Conservation (phyloP, 1,139 yeast genomes). For the Suhomyces choctaworum region DNA sequence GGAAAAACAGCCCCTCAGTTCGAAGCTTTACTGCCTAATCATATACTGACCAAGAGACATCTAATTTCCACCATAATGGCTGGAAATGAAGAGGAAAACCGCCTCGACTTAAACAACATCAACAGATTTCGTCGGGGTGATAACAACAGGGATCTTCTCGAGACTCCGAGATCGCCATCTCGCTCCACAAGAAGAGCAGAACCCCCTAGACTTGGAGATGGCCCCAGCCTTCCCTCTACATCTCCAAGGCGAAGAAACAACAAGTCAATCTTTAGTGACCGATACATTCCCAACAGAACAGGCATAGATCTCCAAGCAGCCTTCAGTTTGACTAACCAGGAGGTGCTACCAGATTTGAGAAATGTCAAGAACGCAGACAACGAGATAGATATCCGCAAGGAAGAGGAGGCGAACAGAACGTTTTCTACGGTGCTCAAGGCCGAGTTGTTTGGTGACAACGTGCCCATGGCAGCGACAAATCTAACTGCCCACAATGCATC, state of each 20-base stretch:
- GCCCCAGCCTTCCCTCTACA: conserved; percentile 26
- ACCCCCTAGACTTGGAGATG: conserved; percentile 33
- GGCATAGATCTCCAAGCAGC: conserved; percentile 91
- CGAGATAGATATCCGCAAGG: conserved; percentile 67
- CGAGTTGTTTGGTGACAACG: conserved; percentile 87
- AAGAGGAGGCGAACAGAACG: conserved; percentile 82
- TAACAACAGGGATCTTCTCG: conserved; percentile 18
- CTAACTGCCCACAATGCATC: conserved; percentile 18
- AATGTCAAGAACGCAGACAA: conserved; percentile 41
- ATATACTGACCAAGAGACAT: no score
- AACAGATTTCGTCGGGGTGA: background rate
- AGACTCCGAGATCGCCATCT: conserved; percentile 45
- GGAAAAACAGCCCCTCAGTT: no score
- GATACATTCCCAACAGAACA: conserved; percentile 83
- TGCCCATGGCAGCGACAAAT: conserved; percentile 55
- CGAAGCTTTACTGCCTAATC: no score
- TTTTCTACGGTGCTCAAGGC: conserved; percentile 84
- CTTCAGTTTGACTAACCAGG: conserved; percentile 59
- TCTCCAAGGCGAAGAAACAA: conserved; percentile 46
- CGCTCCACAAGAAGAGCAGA: conserved; percentile 38
- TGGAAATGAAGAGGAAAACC: conserved; percentile 6
- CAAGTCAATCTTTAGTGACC: conserved; percentile 63
- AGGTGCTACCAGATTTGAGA: conserved; percentile 40
- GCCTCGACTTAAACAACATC: background rate
- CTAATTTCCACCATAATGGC: no score